Base-by-base conservation (phyloP, 331 rosid genomes). In the Saraca asoca region DNA sequence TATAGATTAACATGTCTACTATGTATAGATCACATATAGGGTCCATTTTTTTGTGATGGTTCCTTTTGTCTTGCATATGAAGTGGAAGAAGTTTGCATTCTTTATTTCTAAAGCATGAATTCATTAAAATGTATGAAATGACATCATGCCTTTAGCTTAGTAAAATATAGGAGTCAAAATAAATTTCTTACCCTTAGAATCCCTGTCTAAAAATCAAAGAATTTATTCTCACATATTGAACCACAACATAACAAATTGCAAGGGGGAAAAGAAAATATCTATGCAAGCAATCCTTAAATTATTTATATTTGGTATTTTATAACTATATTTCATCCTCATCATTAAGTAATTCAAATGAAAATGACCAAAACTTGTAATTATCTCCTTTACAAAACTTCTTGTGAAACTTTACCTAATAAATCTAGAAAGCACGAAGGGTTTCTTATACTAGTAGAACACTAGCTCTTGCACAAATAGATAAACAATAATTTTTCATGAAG, bases 141-240 rank as follows among this genome's bases (percentile, higher is more conserved):
- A 45, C 34, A 31, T 15, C 58, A 48, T 15, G 45, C 57, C 57
- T 45, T 39, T 29, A 9, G 45, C 4, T 18, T 51, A 61, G 45
- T 4, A 55, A 58, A 68, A 45, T 66, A 39, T 59, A 62, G 59
- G 62, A 45, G 61, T 12, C 51, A 58, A 20, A 31, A 46, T 39
- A 52, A 50, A 55, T 69, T 76, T 64, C 50, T 20, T 46, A 69
- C 64, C 72, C 78, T 46, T 11, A 48, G 38, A 16, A 51, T 57
- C 49, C 52, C 35, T 15, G 68, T 58, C 39, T 15, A 43, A 59
- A 58, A 70, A 68, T 68, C 65, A 35, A 73, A 39, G 7, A 10
- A 39, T 39, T 44, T 43, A 41, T 24, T 75, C 63, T 72, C 72
- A 67, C 67, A 58, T 34, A 45, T 62, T 62, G 52, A 62, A 74